Conservation (phyloP, 108 stramenopile species). For the Thalassiosira profunda region DNA sequence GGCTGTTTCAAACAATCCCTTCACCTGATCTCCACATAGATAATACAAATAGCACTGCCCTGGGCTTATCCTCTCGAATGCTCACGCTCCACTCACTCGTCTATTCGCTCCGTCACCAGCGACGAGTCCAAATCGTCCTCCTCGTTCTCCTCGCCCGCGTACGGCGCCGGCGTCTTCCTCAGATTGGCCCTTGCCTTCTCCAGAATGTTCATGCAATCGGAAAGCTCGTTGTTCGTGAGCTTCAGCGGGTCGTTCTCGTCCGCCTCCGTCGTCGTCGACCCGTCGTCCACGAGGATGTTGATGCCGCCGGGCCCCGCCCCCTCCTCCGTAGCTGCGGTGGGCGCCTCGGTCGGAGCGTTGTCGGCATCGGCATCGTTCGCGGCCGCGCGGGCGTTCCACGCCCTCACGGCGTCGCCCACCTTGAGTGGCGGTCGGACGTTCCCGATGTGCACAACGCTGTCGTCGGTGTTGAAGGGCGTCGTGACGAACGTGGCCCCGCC, state of each 20-base stretch:
- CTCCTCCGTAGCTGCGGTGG: background rate
- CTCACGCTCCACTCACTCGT: too few species aligned
- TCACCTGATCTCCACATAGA: too few species aligned
- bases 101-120: too few species aligned
- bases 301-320: background rate
- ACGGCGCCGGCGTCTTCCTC: too few species aligned
- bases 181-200: constrained; percentile 22
- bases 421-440: background rate
- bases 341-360: background rate
- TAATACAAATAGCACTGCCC: too few species aligned
- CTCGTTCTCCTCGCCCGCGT: too few species aligned
- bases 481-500: background rate
- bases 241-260: constrained; percentile 11
- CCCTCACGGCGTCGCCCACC: background rate
- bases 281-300: constrained; percentile 3
- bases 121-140: too few species aligned
- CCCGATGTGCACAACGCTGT: background rate
- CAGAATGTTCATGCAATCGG: constrained; percentile 34
- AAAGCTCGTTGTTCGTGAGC: constrained; percentile 22
- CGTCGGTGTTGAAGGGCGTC: too few species aligned
- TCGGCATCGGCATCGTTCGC: background rate
- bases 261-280: background rate
- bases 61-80: too few species aligned
- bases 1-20: too few species aligned
- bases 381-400: background rate